Base-by-base conservation (phyloP, 805 yeast genomes). In the Scheffersomyces spartinae region DNA sequence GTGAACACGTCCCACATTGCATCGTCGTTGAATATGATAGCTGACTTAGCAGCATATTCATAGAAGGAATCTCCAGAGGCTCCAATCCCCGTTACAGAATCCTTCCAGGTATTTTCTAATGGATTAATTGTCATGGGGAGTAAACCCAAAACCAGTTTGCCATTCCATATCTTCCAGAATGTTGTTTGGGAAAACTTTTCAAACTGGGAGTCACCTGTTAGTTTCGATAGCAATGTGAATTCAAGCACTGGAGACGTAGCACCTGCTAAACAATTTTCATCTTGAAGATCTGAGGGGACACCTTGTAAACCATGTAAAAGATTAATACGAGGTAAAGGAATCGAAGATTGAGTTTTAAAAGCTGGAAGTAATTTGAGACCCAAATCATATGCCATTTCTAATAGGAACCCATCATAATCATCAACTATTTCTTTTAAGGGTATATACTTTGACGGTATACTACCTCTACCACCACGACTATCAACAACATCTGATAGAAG, bases 31-130 rank as follows among this genome's bases (percentile, higher is more conserved):
- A 85, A 83, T 9, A 86, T 43, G 7, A 86, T 65, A 2, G 85
- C 58, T 12, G 75, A 73, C 44, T 86, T 86, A 21, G 83, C 61
- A 0, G 94, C 80, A 49, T 85, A 82, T 43, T 86, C 97, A 45
- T 77, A 86, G 42, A 82, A 82, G 0, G 95, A 83, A 49, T 86
- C 97, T 9, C 83, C 69, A 2, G 94, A 79, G 0, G 96, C 96
- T 2, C 97, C 96, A 7, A 81, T 64, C 0, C 95, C 95, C 0
- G 91, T 71, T 20, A 73, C 50, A 0, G 64, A 45, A 29, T 77
- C 77, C 20, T 59, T 50, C 71, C 82, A 74, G 19, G 46, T 42
- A 18, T 73, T 71, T 0, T 60, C 49, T 1, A 58, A 40, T 1
- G 86, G 77, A 32, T 77, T 74, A 4, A 85, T 56, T 0, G 86